Evolutionary conservation across 108 stramenopile genomes (phyloP).

Genomic region (Chaetoceros tenuissimus): DNA sequence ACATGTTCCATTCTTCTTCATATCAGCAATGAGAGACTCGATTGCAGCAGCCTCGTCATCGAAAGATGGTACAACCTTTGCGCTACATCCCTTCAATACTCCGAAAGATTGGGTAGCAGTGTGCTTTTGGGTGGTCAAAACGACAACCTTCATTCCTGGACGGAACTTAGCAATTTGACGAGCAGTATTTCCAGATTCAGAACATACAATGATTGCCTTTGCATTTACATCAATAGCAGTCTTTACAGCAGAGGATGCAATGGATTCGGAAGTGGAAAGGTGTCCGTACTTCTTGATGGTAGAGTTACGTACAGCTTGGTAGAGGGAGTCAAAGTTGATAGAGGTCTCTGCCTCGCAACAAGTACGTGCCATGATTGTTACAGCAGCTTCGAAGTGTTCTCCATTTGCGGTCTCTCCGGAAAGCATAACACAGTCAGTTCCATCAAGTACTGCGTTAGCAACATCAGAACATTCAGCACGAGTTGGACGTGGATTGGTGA

Average conservation of each 20-base stretch:
- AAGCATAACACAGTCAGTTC: conserved; percentile 86
- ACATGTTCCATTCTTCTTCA: conserved; percentile 56
- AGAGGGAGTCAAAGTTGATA: conserved; percentile 54
- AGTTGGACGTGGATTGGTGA: conserved; percentile 96
- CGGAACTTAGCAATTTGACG: conserved; percentile 62
- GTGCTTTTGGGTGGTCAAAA: conserved; percentile 33
- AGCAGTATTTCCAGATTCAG: conserved; percentile 85
- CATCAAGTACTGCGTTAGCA: conserved; percentile 95
- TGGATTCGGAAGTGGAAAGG: conserved; percentile 64
- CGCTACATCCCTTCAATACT: conserved; percentile 29
- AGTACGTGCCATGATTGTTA: conserved; percentile 87
- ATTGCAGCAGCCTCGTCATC: conserved; percentile 12
- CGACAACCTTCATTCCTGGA: conserved; percentile 33
- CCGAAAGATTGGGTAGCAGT: conserved; percentile 58
- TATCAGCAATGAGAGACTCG: conserved; percentile 48
- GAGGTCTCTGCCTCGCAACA: conserved; percentile 79
- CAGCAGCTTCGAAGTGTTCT: conserved; percentile 52
- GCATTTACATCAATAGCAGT: conserved; percentile 86
- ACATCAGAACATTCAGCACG: conserved; percentile 99
- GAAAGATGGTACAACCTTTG: conserved; percentile 18
- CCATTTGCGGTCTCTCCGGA: conserved; percentile 90
- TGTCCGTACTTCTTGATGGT: conserved; percentile 28
- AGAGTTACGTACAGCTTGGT: conserved; percentile 60
- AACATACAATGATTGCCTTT: conserved; percentile 74
- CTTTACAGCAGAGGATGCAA: conserved; percentile 90